These are phyloP conservation scores for Eudorina sp. DNA, from an alignment of 139 green algal species.

Conservation along the genomic window DNA sequence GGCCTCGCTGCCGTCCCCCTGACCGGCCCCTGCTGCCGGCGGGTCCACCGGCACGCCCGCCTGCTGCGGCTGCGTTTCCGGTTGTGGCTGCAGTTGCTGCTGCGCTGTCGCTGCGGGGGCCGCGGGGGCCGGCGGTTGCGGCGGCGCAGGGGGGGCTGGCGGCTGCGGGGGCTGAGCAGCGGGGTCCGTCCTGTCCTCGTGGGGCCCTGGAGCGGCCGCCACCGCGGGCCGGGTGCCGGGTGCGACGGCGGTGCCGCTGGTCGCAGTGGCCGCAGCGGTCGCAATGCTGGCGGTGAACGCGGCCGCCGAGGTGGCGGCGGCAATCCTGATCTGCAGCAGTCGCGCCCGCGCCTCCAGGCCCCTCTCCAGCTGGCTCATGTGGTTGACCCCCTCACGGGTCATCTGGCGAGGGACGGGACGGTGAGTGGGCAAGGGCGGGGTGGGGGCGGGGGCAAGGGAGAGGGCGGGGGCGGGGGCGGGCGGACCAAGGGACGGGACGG, in stretches of 20 bases:
- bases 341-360: constrained; percentile 12
- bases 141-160: too few species aligned
- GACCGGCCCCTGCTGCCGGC: too few species aligned
- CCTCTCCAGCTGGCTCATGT: constrained; percentile 29
- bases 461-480: background rate
- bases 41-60: too few species aligned
- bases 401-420: background rate
- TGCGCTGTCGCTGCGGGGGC: too few species aligned
- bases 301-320: background rate
- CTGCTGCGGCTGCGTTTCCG: too few species aligned
- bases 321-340: background rate
- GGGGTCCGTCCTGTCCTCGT: too few species aligned
- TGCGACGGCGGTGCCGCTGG: background rate
- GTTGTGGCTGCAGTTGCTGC: too few species aligned
- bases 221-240: background rate
- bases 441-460: background rate
- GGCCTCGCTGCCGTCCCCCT: too few species aligned
- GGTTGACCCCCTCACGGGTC: background rate
- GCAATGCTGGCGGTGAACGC: background rate
- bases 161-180: too few species aligned
- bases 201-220: too few species aligned
- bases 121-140: too few species aligned
- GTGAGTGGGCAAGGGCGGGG: background rate
- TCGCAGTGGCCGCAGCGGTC: background rate
- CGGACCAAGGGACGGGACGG: too few species aligned